Percentiles rank a stretch among this genome's conserved stretches.
Conservation (phyloP, 148 eudicot species). For the Arctostaphylos glauca region DNA sequence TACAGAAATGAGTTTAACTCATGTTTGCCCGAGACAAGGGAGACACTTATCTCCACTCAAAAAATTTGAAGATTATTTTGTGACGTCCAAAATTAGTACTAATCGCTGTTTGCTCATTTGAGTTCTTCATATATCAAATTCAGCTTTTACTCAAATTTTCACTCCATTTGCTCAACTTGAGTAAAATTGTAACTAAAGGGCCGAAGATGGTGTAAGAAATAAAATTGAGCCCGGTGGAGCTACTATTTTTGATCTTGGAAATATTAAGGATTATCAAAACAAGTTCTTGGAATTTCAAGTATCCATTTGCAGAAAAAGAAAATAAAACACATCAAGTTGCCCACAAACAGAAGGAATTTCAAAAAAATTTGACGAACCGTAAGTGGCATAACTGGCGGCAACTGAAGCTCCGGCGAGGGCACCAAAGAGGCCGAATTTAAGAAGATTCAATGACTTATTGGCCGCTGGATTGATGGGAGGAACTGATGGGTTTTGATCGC, state of each 20-base stretch:
- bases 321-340: background rate
- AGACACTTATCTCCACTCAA: background rate
- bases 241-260: background rate
- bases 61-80: background rate
- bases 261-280: background rate
- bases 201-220: background rate
- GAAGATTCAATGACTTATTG: background rate
- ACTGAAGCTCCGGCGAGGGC: slow-evolving; percentile 10
- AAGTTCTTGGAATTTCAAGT: background rate
- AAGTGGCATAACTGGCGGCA: slow-evolving; percentile 7
- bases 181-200: background rate
- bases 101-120: background rate
- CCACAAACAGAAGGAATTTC: background rate
- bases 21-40: background rate
- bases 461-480: slow-evolving; percentile 5
- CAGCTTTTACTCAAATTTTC: background rate
- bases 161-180: background rate
- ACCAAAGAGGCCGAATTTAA: slow-evolving; percentile 9
- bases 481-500: background rate
- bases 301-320: background rate
- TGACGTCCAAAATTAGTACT: background rate
- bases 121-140: background rate
- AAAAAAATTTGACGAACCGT: background rate
- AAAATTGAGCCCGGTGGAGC: background rate
- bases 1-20: background rate